Percentiles rank a stretch among this genome's conserved stretches.
Conservation (phyloP, 148 eudicot genomes). For the Cornus controversa region DNA sequence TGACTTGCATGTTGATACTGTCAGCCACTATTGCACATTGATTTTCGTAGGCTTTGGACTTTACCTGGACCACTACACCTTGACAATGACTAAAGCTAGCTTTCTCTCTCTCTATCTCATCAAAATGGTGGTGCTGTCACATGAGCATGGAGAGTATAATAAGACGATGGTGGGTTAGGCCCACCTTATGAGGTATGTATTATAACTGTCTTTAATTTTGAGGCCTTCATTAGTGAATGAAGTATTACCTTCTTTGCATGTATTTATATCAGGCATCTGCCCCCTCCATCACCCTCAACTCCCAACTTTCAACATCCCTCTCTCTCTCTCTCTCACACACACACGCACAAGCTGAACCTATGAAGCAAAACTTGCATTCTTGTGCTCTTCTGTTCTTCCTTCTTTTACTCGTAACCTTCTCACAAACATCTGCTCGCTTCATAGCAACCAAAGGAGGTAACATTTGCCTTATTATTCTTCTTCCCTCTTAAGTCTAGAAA, state of each 20-base stretch:
- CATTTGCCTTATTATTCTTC: not conserved
- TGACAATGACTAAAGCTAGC: not conserved
- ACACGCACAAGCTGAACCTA: slow-evolving; percentile 6
- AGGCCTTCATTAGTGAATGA: slow-evolving; percentile 7
- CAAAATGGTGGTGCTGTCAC: not conserved
- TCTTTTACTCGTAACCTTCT: slow-evolving; percentile 8
- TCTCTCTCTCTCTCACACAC: not conserved
- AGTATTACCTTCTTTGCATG: slow-evolving; percentile 7
- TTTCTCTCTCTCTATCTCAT: not conserved
- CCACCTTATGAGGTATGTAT: not conserved
- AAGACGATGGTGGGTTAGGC: not conserved
- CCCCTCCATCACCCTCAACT: slow-evolving; percentile 18
- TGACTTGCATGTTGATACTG: not conserved
- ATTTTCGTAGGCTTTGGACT: not conserved
- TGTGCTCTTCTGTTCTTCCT: slow-evolving; percentile 22
- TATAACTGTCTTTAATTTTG: too few species aligned
- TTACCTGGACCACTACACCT: not conserved
- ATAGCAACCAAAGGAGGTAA: slow-evolving; percentile 10
- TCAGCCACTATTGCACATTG: not conserved
- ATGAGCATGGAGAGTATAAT: not conserved
- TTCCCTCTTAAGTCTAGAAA: too few species aligned
- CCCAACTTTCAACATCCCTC: not conserved
- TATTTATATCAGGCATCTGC: slow-evolving; percentile 21
- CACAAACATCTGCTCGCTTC: slow-evolving; percentile 19
- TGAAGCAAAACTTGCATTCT: slow-evolving; percentile 21